phyloP scores from a whole-genome alignment of 495 filamentous ascomycete species.

The Podospora appendiculata region DNA sequence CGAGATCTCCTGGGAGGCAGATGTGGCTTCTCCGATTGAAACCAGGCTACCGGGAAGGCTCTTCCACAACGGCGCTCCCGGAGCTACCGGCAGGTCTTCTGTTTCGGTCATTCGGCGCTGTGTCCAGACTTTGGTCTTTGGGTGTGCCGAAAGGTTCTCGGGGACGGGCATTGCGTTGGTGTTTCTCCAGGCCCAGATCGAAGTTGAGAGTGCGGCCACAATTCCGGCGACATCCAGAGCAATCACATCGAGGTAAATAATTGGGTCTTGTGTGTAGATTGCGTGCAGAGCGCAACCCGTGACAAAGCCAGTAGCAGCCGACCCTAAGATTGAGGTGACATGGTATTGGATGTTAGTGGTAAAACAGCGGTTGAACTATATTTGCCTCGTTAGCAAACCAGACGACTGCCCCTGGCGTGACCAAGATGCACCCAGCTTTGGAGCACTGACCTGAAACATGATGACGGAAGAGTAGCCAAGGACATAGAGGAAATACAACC shows the following conservation, averaged over 20 bases:
- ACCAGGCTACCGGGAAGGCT: neutral
- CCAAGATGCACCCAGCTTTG: neutral
- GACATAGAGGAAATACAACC: slow-evolving; percentile 15
- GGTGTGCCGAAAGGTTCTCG: neutral
- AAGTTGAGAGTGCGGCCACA: slow-evolving; percentile 9
- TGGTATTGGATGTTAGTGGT: slow-evolving; percentile 15
- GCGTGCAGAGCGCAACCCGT: slow-evolving; percentile 12
- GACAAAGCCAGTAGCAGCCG: slow-evolving; percentile 15
- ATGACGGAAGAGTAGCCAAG: slow-evolving; percentile 19
- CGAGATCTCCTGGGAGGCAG: neutral
- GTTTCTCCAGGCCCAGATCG: slow-evolving; percentile 11
- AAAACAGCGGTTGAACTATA: slow-evolving; percentile 24
- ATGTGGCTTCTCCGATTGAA: neutral
- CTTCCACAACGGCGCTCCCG: neutral
- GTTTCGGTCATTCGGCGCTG: neutral
- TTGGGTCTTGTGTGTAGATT: neutral
- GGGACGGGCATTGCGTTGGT: neutral
- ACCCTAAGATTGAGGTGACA: slow-evolving; percentile 11
- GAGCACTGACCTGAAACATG: slow-evolving; percentile 14
- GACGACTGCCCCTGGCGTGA: neutral
- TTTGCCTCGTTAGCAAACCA: neutral
- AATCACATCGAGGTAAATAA: slow-evolving; percentile 11
- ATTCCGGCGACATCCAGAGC: slow-evolving; percentile 9
- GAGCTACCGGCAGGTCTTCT: neutral
- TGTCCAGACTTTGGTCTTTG: neutral